phyloP scores from a whole-genome alignment of 1,139 yeast species.

The Pichia sp. region DNA sequence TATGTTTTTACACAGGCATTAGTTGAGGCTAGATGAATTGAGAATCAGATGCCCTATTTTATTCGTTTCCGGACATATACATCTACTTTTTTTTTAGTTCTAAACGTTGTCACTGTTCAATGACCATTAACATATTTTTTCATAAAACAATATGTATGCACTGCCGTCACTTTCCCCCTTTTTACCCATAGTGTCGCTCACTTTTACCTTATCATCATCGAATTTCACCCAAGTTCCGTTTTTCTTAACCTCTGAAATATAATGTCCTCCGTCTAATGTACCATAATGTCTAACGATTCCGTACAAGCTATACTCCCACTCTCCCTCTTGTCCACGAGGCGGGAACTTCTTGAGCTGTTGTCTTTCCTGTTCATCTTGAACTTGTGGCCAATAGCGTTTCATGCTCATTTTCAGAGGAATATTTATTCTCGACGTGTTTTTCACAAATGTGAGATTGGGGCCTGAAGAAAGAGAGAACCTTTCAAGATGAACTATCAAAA shows the following conservation, averaged over 20 bases:
- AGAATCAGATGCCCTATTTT: too few relatives aligned
- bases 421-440: constrained; percentile 10
- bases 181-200: constrained; percentile 38
- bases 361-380: constrained; percentile 41
- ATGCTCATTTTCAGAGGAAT: constrained; percentile 47
- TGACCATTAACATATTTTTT: constrained; percentile 31
- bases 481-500: constrained; percentile 66
- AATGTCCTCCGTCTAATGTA: constrained; percentile 68
- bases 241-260: constrained; percentile 63
- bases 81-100: neutral
- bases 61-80: too few relatives aligned
- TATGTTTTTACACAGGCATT: too few relatives aligned
- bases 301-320: constrained; percentile 55
- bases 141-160: constrained; percentile 72
- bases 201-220: constrained; percentile 58
- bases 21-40: too few relatives aligned
- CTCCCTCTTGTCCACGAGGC: constrained; percentile 61
- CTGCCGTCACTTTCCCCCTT: constrained; percentile 40
- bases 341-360: constrained; percentile 52
- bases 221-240: constrained; percentile 59
- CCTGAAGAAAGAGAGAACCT: constrained; percentile 43
- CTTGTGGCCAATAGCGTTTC: constrained; percentile 75
- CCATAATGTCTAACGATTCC: constrained; percentile 73
- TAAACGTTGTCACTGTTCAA: neutral
- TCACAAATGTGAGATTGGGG: constrained; percentile 16